Conservation (phyloP, 2,329 filamentous ascomycete species). For the Alternaria viburni region DNA sequence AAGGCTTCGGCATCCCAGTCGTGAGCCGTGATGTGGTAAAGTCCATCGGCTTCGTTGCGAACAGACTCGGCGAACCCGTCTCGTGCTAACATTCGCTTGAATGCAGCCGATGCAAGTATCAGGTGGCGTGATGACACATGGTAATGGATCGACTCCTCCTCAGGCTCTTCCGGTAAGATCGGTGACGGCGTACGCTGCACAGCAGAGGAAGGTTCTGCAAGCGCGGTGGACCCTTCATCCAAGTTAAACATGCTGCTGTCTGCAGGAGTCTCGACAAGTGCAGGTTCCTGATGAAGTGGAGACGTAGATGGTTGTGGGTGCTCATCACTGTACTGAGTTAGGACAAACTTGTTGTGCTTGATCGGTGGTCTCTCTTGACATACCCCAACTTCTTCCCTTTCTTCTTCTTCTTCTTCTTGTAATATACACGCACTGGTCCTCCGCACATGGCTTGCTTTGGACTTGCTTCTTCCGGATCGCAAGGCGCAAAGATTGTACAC, state of each 20-base stretch:
- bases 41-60: not conserved
- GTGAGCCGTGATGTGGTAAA: not conserved
- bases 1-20: constrained; percentile 4
- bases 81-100: not conserved
- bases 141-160: not conserved
- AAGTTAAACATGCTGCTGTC: not conserved
- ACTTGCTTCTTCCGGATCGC: too few species aligned
- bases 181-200: too few species aligned
- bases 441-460: too few species aligned
- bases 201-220: not conserved
- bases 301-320: too few species aligned
- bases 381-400: too few species aligned
- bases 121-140: constrained; percentile 6
- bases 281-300: not conserved
- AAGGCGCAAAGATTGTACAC: not conserved
- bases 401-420: too few species aligned
- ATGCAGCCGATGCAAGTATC: not conserved
- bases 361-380: too few species aligned
- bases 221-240: not conserved
- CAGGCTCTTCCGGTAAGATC: not conserved
- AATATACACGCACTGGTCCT: too few species aligned
- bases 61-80: not conserved
- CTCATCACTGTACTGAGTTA: too few species aligned
- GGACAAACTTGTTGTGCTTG: too few species aligned
- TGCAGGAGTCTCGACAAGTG: not conserved